Conservation (phyloP, 2,329 filamentous ascomycete species). For the Xylaria sp. region DNA sequence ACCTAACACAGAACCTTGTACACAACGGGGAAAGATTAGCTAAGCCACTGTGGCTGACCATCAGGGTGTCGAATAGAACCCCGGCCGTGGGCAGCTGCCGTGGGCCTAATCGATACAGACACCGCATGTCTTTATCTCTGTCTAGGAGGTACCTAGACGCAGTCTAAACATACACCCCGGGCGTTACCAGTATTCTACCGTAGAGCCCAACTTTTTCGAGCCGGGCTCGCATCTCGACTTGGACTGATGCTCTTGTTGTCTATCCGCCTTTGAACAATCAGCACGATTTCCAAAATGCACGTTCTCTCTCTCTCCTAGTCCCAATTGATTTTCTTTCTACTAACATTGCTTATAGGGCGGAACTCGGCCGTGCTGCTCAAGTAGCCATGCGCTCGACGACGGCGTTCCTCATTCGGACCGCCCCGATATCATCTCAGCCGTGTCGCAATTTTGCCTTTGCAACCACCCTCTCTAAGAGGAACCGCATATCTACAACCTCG, state of each 20-base stretch:
- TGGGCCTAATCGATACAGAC: too few species aligned
- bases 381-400: conserved; percentile 31
- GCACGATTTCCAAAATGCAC: conserved; percentile 32
- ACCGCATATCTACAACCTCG: conserved; percentile 29
- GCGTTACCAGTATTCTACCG: not conserved
- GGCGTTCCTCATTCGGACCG: conserved; percentile 31
- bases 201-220: conserved; percentile 8
- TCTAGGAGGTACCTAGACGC: too few species aligned
- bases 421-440: conserved; percentile 30
- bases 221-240: not conserved
- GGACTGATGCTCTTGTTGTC: not conserved
- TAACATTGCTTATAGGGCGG: conserved; percentile 32
- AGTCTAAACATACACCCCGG: not conserved
- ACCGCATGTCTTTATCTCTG: too few species aligned
- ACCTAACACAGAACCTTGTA: too few species aligned
- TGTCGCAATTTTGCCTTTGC: conserved; percentile 11
- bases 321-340: not conserved
- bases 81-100: not conserved
- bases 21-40: too few species aligned
- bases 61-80: not conserved
- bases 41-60: conserved; percentile 13
- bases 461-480: conserved; percentile 9
- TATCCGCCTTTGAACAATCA: not conserved
- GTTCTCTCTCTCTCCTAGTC: not conserved
- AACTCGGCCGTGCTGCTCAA: conserved; percentile 36